phyloP scores from a whole-genome alignment of 2,329 filamentous ascomycete species.

The Cercospora berteroae region DNA sequence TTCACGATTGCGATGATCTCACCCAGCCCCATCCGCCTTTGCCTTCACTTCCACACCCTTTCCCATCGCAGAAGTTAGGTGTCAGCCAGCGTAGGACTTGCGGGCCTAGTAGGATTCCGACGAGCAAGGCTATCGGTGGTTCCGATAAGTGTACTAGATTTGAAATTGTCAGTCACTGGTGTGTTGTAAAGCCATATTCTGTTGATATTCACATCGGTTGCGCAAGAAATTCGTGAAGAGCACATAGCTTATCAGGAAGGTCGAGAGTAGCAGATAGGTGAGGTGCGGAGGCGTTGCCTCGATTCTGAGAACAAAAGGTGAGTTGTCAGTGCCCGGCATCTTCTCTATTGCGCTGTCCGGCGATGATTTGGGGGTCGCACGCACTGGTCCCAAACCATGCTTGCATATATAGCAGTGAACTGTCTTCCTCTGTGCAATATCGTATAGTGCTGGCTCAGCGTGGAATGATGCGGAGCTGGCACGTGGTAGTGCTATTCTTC shows the following conservation, averaged over 20 bases:
- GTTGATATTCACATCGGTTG: slow-evolving; percentile 37
- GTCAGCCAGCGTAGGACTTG: slow-evolving; percentile 41
- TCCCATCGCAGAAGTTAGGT: slow-evolving; percentile 40
- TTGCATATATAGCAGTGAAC: background rate
- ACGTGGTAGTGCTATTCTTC: background rate
- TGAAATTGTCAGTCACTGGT: background rate
- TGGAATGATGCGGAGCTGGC: background rate
- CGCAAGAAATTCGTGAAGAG: slow-evolving; percentile 49
- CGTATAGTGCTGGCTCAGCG: background rate
- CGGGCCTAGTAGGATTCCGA: slow-evolving; percentile 48
- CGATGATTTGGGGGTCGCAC: background rate
- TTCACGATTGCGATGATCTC: background rate
- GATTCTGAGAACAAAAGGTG: slow-evolving; percentile 28
- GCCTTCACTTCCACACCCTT: slow-evolving; percentile 20
- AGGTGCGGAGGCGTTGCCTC: slow-evolving; percentile 49
- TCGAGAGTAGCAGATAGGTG: slow-evolving; percentile 46
- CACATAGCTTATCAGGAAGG: slow-evolving; percentile 48
- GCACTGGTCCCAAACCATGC: slow-evolving; percentile 4
- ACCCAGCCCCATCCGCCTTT: slow-evolving; percentile 43
- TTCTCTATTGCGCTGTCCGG: background rate
- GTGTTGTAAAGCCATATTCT: background rate
- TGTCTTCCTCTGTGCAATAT: background rate
- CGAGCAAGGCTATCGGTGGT: slow-evolving; percentile 48
- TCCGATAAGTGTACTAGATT: slow-evolving; percentile 47
- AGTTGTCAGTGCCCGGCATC: background rate